Conservation (phyloP, 129 eudicot species). For the Apium graveolens region DNA sequence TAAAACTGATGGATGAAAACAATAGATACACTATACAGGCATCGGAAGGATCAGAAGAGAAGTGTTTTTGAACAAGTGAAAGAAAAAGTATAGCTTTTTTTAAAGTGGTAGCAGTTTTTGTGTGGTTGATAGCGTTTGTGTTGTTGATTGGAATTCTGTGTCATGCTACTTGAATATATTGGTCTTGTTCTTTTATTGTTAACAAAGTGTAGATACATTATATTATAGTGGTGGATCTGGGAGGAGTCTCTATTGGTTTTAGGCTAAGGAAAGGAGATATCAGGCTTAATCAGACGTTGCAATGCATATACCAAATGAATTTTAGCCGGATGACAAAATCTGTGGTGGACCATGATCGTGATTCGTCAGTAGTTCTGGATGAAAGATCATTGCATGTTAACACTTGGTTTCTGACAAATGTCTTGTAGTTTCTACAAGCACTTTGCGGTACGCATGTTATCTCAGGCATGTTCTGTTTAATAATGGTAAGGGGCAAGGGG, state of each 20-base stretch:
- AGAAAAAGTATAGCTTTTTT: slow-evolving; percentile 32
- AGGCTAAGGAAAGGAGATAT: slow-evolving; percentile 1
- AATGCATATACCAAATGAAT: slow-evolving; percentile 1
- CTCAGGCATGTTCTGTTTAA: background rate
- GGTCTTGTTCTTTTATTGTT: background rate
- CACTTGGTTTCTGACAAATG: background rate
- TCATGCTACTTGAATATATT: background rate
- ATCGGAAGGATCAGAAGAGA: background rate
- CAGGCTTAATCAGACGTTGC: background rate
- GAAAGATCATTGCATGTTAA: background rate
- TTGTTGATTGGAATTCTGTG: slow-evolving; percentile 12
- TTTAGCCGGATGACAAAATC: background rate
- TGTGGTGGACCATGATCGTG: slow-evolving; percentile 11
- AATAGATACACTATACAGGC: too few relatives aligned
- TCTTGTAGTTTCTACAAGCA: background rate
- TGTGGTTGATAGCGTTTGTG: slow-evolving; percentile 36
- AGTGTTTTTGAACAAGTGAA: slow-evolving; percentile 42
- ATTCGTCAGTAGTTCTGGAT: background rate
- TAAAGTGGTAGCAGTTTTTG: slow-evolving; percentile 34
- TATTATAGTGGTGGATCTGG: background rate
- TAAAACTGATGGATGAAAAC: background rate
- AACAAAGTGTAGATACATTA: background rate
- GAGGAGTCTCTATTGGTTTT: background rate
- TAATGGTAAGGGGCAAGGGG: background rate
- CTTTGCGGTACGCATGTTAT: background rate